Percentiles rank a stretch among this genome's conserved stretches.
phyloP scores from a whole-genome alignment of 495 filamentous ascomycete species.

The Immersiella caudata region DNA sequence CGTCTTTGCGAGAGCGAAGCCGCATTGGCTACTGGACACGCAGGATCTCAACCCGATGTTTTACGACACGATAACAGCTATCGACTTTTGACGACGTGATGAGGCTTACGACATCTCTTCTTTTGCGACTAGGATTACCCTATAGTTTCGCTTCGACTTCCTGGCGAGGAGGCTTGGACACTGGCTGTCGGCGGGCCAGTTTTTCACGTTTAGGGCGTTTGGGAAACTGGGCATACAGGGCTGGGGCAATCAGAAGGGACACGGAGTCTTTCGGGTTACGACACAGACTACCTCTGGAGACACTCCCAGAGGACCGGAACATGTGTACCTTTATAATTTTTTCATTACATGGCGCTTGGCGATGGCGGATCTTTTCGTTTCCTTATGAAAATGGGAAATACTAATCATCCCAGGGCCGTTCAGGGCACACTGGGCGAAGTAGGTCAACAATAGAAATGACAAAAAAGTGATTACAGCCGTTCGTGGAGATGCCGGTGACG shows the following conservation, averaged over 20 bases:
- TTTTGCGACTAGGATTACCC: conserved; percentile 14
- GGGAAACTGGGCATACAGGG: not conserved
- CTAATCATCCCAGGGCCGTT: conserved; percentile 15
- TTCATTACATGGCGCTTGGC: conserved; percentile 17
- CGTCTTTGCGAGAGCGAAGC: not conserved
- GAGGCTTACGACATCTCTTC: conserved; percentile 27
- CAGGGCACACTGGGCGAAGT: not conserved
- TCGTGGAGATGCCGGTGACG: not conserved
- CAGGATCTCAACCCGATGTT: conserved; percentile 22
- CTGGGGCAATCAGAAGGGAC: not conserved
- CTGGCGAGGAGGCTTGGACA: conserved; percentile 11
- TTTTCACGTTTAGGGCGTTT: conserved; percentile 18
- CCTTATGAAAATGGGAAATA: conserved; percentile 22
- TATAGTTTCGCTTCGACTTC: conserved; percentile 20
- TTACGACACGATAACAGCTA: conserved; percentile 18
- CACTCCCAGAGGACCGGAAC: conserved; percentile 10
- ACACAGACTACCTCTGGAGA: conserved; percentile 3
- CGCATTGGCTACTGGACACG: conserved; percentile 25
- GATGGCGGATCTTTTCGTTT: conserved; percentile 22
- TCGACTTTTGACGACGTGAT: conserved; percentile 31
- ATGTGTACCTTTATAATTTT: conserved; percentile 20
- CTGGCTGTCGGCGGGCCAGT: not conserved
- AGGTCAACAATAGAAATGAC: conserved; percentile 20
- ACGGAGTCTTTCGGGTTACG: not conserved
- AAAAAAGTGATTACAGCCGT: conserved; percentile 1